Percentiles rank a stretch among this genome's conserved stretches.
Conservation (phyloP, 1,139 yeast genomes). For the Oligophagozyma castellii region DNA sequence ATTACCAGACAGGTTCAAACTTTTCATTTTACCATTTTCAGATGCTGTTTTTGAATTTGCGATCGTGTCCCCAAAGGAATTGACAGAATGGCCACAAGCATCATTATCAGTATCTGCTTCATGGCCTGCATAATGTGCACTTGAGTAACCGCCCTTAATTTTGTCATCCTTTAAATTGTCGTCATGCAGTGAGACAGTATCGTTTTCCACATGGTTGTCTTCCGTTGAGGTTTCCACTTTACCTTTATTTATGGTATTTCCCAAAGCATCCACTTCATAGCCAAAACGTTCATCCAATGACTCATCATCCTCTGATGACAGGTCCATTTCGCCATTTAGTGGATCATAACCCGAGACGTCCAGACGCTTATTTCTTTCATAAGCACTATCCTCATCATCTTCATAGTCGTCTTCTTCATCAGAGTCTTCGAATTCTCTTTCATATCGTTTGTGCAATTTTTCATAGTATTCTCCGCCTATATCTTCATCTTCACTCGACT, state of each 20-base stretch:
- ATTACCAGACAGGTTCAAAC: no score
- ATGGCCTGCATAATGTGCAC: conserved; percentile 4
- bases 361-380: conserved; percentile 5
- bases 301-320: conserved; percentile 12
- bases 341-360: conserved; percentile 20
- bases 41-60: neutral
- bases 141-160: conserved; percentile 1
- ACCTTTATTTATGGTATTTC: conserved; percentile 16
- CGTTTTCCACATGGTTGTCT: neutral
- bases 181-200: neutral
- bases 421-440: conserved; percentile 23
- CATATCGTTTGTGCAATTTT: conserved; percentile 18
- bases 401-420: conserved; percentile 17
- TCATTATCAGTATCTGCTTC: conserved; percentile 5
- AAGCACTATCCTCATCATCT: conserved; percentile 4
- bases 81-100: conserved; percentile 5
- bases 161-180: neutral
- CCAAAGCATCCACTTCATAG: conserved; percentile 20
- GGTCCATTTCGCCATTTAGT: conserved; percentile 13
- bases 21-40: no score
- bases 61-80: conserved; percentile 10
- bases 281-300: conserved; percentile 17
- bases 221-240: conserved; percentile 1
- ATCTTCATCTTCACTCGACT: conserved; percentile 23
- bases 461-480: conserved; percentile 21